Base-by-base conservation (phyloP, 2,329 filamentous ascomycete species). In the Fusarium buxicola region DNA sequence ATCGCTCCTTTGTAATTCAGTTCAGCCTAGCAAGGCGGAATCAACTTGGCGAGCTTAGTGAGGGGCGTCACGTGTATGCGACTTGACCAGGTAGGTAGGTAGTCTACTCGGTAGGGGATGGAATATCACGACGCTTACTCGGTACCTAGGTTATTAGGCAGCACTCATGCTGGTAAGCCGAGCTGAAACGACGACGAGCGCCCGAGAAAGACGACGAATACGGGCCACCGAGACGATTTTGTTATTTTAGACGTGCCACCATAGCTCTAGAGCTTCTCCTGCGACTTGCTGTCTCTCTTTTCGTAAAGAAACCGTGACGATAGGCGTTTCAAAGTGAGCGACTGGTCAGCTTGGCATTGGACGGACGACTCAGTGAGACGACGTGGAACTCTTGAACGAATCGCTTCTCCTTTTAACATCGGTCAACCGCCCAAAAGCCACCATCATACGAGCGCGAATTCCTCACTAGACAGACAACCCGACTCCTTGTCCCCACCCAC, bases 111-210 rank as follows among this genome's bases (percentile, higher is more conserved):
- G n/a, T n/a, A n/a, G n/a, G n/a, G n/a, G n/a, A n/a, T n/a, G 49
- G 50, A 54, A 58, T 38, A 63, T 69, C 53, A 56, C 49, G 47
- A 66, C 53, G 66, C 58, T 68, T 66, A 65, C 57, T 60, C n/a
- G n/a, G n/a, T n/a, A n/a, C n/a, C n/a, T n/a, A n/a, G n/a, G n/a
- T n/a, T n/a, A n/a, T 66, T 70, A 70, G 68, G 68, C 68, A 70
- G 65, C 68, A 70, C 68, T 63, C 49, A 49, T 45, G 52, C 63
- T 65, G 54, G 66, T 65, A 52, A 63, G 59, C 54, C 45, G 53
- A 69, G 65, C 57, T 50, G 69, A 48, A 68, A 63, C 56, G 47
- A 57, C 58, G 58, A 63, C 56, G 21, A 60, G 15, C 44, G 28
- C 48, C 13, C 11, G 32, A 32, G 25, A 16, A 47, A n/a, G 27